Evolutionary conservation across 768 basidiomycete species (phyloP), one percentile per base, ranked within the genome.

Genomic region (Kwoniella bestiolae): DNA sequence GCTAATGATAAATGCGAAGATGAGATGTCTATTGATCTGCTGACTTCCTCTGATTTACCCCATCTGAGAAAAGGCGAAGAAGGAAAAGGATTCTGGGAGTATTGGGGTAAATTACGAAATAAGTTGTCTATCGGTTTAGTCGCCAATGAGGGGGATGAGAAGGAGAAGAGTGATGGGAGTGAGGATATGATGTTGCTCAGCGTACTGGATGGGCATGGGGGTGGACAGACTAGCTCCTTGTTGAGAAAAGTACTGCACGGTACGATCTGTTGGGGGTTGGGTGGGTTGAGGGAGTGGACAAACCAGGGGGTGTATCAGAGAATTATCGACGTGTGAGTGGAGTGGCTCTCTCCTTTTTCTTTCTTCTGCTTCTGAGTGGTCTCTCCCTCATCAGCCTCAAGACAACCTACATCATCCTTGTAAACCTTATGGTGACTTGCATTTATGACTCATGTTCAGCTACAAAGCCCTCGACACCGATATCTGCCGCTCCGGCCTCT

Each of bases 141-240:
- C 8, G 5, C 25, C 25, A 29, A 14, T 12, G 5, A 53, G 51
- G 28, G 25, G 51, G 5, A 34, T 6, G 16, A 53, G 11, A 9
- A 47, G 45, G 23, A 16, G n/a, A 47, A 6, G 21, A 34, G 34
- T 16, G 26, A 59, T 9, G 38, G 26, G 12, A 18, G 14, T 14
- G 57, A 59, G 12, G 61, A 63, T 45, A 7, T 63, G 11, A n/a
- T 51, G 25, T 38, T 63, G 9, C 32, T 55, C 14, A 34, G 31
- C 8, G 50, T 63, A 16, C 11, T 63, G 7, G 61, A 63, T 28
- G 60, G 60, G 6, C 60, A 61, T 28, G 47, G 44, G 2, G 60
- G 60, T 12, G 60, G 50, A 25, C 16, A 32, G 31, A 61, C 50
- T 18, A 34, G 47, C 29, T 29, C 34, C 14, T 16, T 61, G 31